phyloP scores from a whole-genome alignment of 179 eudicot species.

The Amaranthus tricolor region DNA sequence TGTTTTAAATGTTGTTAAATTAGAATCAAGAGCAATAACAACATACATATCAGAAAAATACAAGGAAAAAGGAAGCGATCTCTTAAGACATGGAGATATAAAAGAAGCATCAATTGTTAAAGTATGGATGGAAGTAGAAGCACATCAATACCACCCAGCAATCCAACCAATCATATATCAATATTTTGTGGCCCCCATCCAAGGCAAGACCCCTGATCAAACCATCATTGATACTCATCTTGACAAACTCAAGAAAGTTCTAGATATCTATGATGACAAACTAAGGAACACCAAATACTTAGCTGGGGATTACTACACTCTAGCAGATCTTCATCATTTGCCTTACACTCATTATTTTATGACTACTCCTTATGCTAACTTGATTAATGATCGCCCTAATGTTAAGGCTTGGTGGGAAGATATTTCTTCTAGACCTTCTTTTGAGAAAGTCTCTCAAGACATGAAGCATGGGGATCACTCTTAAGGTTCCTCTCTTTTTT shows the following conservation, averaged over 20 bases:
- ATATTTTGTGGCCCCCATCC: conserved; percentile 23
- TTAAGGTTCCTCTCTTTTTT: too few relatives aligned
- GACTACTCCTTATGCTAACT: conserved; percentile 28
- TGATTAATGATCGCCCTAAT: conserved; percentile 26
- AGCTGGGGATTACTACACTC: conserved; percentile 38
- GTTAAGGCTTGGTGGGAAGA: conserved; percentile 41
- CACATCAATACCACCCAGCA: conserved; percentile 36
- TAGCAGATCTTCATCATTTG: conserved; percentile 42
- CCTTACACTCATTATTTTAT: conserved; percentile 34
- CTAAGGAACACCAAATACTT: conserved; percentile 35
- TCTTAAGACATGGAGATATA: conserved; percentile 25
- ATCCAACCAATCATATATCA: conserved; percentile 33
- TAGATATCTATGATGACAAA: conserved; percentile 36
- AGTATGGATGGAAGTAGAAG: conserved; percentile 43
- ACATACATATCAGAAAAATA: conserved; percentile 32
- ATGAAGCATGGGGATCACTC: conserved; percentile 20
- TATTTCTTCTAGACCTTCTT: conserved; percentile 32
- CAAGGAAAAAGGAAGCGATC: conserved; percentile 24
- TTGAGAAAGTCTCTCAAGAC: conserved; percentile 23
- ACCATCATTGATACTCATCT: conserved; percentile 22
- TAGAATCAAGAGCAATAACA: conserved; percentile 35
- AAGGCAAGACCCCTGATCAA: conserved; percentile 26
- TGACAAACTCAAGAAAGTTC: conserved; percentile 30
- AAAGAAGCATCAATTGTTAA: conserved; percentile 34
- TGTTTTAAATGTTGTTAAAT: neutral